Percentiles rank a stretch among this genome's conserved stretches.
Evolutionary conservation across 1,284 basidiomycete species (phyloP).

Genomic region (Malassezia globosa): DNA sequence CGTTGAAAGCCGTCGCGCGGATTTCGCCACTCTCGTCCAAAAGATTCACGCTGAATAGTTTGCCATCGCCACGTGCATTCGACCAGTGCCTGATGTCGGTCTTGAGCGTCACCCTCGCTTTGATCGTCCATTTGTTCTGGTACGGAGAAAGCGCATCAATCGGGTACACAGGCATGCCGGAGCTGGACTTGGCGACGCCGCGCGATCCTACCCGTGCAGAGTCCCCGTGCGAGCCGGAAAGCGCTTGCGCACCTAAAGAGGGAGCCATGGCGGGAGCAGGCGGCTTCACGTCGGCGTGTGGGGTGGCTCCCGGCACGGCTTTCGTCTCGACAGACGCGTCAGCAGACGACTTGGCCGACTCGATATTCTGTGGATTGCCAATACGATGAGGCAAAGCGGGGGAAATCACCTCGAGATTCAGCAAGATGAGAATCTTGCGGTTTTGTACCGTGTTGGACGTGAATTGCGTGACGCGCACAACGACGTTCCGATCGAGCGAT

Average conservation of each 20-base stretch:
- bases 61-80: slow-evolving; percentile 83
- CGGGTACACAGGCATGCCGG: slow-evolving; percentile 56
- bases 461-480: slow-evolving; percentile 65
- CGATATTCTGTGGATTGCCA: slow-evolving; percentile 34
- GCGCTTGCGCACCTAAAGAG: slow-evolving; percentile 15
- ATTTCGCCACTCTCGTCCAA: slow-evolving; percentile 71
- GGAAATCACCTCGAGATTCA: slow-evolving; percentile 54
- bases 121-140: slow-evolving; percentile 93
- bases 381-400: slow-evolving; percentile 25
- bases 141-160: slow-evolving; percentile 94
- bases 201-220: slow-evolving; percentile 7
- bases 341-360: slow-evolving; percentile 11
- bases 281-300: background rate
- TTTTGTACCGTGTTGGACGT: slow-evolving; percentile 75
- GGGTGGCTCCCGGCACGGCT: background rate
- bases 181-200: slow-evolving; percentile 27
- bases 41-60: slow-evolving; percentile 81
- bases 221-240: slow-evolving; percentile 3
- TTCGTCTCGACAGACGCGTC: slow-evolving; percentile 8
- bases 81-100: slow-evolving; percentile 81
- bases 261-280: background rate
- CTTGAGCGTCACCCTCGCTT: slow-evolving; percentile 82
- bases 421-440: slow-evolving; percentile 69
- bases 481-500: slow-evolving; percentile 60
- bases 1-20: slow-evolving; percentile 70